Evolutionary conservation across 2,329 filamentous ascomycete genomes (phyloP), one percentile per base, ranked within the genome.

Genomic region (Plenodomus biglobosus): DNA sequence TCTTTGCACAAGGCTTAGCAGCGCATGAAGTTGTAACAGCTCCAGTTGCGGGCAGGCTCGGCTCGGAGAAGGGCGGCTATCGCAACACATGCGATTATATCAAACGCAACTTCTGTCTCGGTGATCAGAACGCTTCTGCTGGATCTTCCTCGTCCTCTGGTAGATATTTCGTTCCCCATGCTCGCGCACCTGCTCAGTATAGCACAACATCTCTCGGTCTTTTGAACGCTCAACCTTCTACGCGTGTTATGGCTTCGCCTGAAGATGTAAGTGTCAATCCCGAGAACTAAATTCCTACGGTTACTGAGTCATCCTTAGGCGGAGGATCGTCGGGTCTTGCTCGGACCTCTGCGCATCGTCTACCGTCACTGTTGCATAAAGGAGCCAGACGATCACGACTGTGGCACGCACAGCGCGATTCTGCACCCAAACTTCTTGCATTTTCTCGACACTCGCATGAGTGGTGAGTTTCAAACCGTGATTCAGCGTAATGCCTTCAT

Each of bases 381-480:
- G 15, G 15, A 8, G 13, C 11, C 11, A 35, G 17, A 38, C 24
- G 34, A 39, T 8, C 42, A 46, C 11, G 32, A 34, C n/a, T 36
- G 1, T 38, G 53, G 10, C 38, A 40, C 16, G 15, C 27, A 32
- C 27, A 3, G 6, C 15, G 27, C 27, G 6, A 8, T 11, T 32
- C 3, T 15, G 3, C 27, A 32, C 27, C 22, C 22, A 24, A 32
- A 7, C 27, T 32, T 32, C 27, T 15, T 32, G 13, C 27, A 24
- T 8, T 56, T 56, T 30, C 18, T 62, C 4, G 50, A 58, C 8
- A 32, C 8, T 3, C 16, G 46, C 38, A 58, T 60, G 53, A 42
- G 47, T 1, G 44, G 48, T 2, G 34, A 41, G 1, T 38, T 55
- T 3, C 43, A 47, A 2, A 51, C 35, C 1, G 38, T 53, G 7